Evolutionary conservation across 2,329 filamentous ascomycete genomes (phyloP).

Genomic region (Clonostachys chloroleuca): DNA sequence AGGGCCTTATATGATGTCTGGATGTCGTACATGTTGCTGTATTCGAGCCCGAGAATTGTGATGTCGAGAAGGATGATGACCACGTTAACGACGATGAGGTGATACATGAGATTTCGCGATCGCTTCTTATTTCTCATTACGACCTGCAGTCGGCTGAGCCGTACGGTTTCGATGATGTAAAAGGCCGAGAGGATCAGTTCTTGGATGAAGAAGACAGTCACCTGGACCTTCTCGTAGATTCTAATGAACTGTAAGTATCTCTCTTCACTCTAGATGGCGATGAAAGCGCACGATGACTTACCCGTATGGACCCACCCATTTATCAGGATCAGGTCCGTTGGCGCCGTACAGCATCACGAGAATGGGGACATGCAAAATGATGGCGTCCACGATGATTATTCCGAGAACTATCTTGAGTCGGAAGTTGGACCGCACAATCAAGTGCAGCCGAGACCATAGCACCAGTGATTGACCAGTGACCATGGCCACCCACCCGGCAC

Average conservation of each 20-base stretch:
- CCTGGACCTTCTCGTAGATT: slow-evolving; percentile 49
- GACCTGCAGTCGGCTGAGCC: slow-evolving; percentile 26
- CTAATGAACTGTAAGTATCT: too few relatives aligned
- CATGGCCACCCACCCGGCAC: slow-evolving; percentile 34
- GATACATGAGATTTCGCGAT: slow-evolving; percentile 8
- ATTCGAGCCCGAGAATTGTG: slow-evolving; percentile 18
- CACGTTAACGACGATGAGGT: slow-evolving; percentile 33
- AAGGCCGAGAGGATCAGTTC: slow-evolving; percentile 47
- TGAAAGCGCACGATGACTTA: too few relatives aligned
- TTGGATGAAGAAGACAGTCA: slow-evolving; percentile 51
- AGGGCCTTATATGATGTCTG: slow-evolving; percentile 19
- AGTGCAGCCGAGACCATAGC: slow-evolving; percentile 57
- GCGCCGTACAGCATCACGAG: slow-evolving; percentile 50
- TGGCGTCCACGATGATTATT: slow-evolving; percentile 52
- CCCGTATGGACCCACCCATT: slow-evolving; percentile 4
- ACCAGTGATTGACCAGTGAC: slow-evolving; percentile 59
- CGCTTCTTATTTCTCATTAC: not conserved
- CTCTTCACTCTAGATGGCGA: too few relatives aligned
- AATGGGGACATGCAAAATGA: slow-evolving; percentile 48
- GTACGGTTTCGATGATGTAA: slow-evolving; percentile 47
- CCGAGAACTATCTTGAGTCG: slow-evolving; percentile 42
- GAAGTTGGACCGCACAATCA: slow-evolving; percentile 46
- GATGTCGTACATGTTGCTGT: slow-evolving; percentile 13
- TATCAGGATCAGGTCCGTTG: slow-evolving; percentile 19
- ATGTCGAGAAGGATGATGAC: slow-evolving; percentile 31